Evolutionary conservation across 2,329 filamentous ascomycete species (phyloP), one percentile per base, ranked within the genome.

Genomic region (Cryoendolithus antarcticus): DNA sequence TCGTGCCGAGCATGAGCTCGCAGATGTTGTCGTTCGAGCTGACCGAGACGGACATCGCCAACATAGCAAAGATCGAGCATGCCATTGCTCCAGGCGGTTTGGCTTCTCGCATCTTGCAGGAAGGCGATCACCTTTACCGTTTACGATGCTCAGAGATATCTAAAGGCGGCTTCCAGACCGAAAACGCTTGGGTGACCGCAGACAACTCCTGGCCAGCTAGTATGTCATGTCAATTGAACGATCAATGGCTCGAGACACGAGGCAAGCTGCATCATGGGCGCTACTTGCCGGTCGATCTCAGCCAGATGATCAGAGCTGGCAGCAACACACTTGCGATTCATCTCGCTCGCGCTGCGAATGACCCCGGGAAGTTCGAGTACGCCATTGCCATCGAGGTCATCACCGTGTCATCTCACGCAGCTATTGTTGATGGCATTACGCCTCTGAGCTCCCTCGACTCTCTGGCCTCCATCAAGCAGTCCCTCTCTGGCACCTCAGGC

Each of bases 261-360:
- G 73, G 81, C 21, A 85, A 83, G 50, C 58, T 74, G 1, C 79
- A 91, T 44, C 73, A 88, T 52, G 79, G 78, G 8, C 83, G 79
- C 48, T 83, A 93, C 49, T 59, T 86, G 6, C 79, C 88, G 0
- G 65, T 83, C 4, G 85, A 94, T 48, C 63, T 94, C 15, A 86
- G 85, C 2, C 44, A 56, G 1, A 57, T 73, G 12, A 48, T 93
- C 4, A 55, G 52, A 6, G 48, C 61, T 10, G 85, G 83, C 0
- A 53, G 56, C 4, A 93, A 94, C 51, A 56, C 51, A 0, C 54
- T 93, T 2, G 62, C 67, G 4, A 56, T 88, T 6, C 37, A 36
- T n/a, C 24, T 12, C n/a, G 58, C 63, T 34, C 48, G 67, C 24
- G 49, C 74, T 51, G 33, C 34, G 4, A 51, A 51, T 28, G 50